Evolutionary conservation across 2,329 filamentous ascomycete species (phyloP), one percentile per base, ranked within the genome.

Genomic region (Diaporthe capsici): DNA sequence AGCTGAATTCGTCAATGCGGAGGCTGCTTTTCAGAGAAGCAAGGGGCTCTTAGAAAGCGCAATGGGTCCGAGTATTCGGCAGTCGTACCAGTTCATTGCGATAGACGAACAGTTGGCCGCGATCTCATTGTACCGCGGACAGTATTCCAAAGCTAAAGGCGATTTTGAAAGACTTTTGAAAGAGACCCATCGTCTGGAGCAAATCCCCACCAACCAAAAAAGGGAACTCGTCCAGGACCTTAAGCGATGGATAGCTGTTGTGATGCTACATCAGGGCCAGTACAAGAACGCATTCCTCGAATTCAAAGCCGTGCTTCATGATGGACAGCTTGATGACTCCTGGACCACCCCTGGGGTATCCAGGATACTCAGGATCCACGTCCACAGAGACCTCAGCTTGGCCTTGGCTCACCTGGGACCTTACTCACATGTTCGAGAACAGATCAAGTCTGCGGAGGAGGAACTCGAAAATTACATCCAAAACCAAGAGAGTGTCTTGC

Each of bases 41-140:
- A 58, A 58, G 31, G 31, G 22, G 31, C 55, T 58, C 9, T 37
- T 58, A 34, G 13, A 57, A 34, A 31, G 6, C 3, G 55, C 55
- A 22, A 37, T 58, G 55, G 28, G 55, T 4, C 31, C 55, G 17
- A 58, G 55, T 22, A 20, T 15, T 37, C 55, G 17, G 28, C 28
- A 58, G 55, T 58, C 55, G 2, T 37, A 22, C 55, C 6, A 58
- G 17, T 58, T 58, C 28, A 58, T 58, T 22, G 55, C 55, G 2
- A 58, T 58, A 58, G 55, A 58, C 20, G 55, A 58, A 31, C 55
- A 58, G 55, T 37, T 58, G 55, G 55, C 55, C n/a, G 55, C 55
- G 8, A 58, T 58, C 22, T 34, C 5, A 20, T 22, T 58, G 31
- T 58, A 34, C 55, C 55, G 17, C 3, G 55, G 55, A 31, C 31